Evolutionary conservation across 106 monocot genomes (phyloP), one percentile per base, ranked within the genome.

Genomic region (Dendrobium huoshanense): DNA sequence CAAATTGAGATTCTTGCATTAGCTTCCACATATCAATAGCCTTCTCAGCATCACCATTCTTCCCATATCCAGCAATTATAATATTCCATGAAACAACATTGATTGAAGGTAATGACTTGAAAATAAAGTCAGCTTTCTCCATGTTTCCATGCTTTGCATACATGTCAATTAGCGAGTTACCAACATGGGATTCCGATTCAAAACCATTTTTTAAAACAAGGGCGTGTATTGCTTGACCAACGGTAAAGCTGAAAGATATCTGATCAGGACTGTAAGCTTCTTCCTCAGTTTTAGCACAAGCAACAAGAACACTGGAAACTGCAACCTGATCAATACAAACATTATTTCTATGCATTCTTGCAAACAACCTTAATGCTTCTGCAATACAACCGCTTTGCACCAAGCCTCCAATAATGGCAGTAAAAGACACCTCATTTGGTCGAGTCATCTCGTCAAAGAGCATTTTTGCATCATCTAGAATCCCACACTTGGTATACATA

Each of bases 81-180:
- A 90, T 82, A 79, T 97, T 97, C 90, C 96, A 97, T 20, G 96
- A 94, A 54, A 97, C 94, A 75, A 89, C 85, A 84, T 82, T 94
- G 10, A 85, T 18, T 61, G 25, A 48, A 8, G 88, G 87, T 79
- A 89, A 47, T 15, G 79, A 54, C 3, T 84, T 59, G 65, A 97
- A 97, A 19, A 88, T 79, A 61, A 80, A 20, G 51, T 92, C 75
- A 19, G 94, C 94, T 51, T 47, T 79, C n/a, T 83, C 85, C 86
- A 94, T 89, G 33, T 83, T 54, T 9, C 85, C 85, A 77, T 56
- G 78, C 77, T 92, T 97, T 17, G 86, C 86, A 67, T 92, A 92
- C 84, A 90, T 80, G 82, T 92, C 97, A 16, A 97, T 83, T 68
- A 97, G 77, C 0, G 92, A 90, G 59, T 94, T 94, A 3, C 88